A percentile compares a stretch with the other conserved stretches of the same genome.
phyloP scores from a whole-genome alignment of 2,329 filamentous ascomycete species.

The Ceratocystis destructans region DNA sequence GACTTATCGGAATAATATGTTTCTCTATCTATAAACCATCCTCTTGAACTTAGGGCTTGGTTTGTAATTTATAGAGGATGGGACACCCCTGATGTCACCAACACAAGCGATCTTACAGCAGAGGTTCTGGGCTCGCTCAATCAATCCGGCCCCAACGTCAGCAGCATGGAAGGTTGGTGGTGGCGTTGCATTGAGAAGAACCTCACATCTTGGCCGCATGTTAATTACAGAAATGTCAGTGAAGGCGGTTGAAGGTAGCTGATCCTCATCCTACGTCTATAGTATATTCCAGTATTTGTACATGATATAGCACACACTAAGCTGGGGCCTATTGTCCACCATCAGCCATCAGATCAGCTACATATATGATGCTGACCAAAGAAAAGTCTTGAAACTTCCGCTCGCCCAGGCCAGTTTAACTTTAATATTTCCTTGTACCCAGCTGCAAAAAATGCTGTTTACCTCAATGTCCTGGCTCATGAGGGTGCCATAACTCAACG shows the following conservation, averaged over 20 bases:
- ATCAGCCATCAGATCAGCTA: background rate
- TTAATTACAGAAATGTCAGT: background rate
- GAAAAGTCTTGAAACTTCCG: background rate
- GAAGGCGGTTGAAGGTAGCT: background rate
- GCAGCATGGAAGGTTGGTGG: background rate
- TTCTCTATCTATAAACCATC: background rate
- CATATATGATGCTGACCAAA: background rate
- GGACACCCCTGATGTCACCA: no score
- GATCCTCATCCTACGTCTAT: background rate
- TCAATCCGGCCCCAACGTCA: background rate
- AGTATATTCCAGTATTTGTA: background rate
- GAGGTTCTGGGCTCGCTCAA: background rate
- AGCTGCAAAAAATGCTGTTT: background rate
- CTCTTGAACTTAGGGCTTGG: background rate
- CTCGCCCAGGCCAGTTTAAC: background rate
- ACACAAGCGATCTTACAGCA: background rate
- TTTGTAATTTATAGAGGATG: background rate
- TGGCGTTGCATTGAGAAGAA: slow-evolving; percentile 7
- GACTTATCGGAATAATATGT: background rate
- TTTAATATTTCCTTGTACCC: background rate
- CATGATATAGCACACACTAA: background rate
- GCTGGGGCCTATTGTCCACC: background rate
- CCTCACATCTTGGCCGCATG: background rate
- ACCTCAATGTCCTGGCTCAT: background rate
- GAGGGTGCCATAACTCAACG: background rate